Conservation (phyloP, 2,329 filamentous ascomycete species). For the Fusarium pseudonygamai region DNA sequence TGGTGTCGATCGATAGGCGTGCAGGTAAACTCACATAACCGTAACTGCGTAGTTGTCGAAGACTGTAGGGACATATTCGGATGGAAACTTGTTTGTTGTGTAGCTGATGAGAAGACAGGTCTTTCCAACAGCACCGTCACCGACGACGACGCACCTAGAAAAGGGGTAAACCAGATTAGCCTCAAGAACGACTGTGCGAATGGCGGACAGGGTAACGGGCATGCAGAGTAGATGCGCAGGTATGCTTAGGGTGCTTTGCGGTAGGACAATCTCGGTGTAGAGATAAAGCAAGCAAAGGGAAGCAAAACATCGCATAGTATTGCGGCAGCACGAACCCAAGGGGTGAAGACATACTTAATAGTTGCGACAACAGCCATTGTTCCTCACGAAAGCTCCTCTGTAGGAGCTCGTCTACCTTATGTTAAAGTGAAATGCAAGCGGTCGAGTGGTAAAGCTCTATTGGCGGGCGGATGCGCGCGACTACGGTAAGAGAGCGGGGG, state of each 20-base stretch:
- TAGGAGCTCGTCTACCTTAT: slow-evolving; percentile 49
- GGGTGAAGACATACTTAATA: slow-evolving; percentile 64
- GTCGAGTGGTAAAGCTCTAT: slow-evolving; percentile 39
- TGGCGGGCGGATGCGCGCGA: slow-evolving; percentile 37
- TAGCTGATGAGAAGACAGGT: slow-evolving; percentile 99
- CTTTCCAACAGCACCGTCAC: slow-evolving; percentile 99
- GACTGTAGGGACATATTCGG: slow-evolving; percentile 98
- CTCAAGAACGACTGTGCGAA: not conserved
- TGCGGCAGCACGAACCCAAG: slow-evolving; percentile 11
- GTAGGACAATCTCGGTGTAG: slow-evolving; percentile 1
- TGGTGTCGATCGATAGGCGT: slow-evolving; percentile 25
- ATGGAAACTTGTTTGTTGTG: slow-evolving; percentile 99
- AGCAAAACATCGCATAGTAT: not conserved
- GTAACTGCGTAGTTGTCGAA: slow-evolving; percentile 99
- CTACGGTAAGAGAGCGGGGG: slow-evolving; percentile 33
- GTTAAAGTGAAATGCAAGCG: slow-evolving; percentile 34
- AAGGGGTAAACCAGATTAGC: slow-evolving; percentile 36
- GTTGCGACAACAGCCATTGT: slow-evolving; percentile 70
- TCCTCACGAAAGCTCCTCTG: slow-evolving; percentile 50
- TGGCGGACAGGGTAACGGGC: not conserved
- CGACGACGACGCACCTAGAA: slow-evolving; percentile 93
- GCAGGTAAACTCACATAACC: slow-evolving; percentile 82
- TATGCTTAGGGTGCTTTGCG: not conserved
- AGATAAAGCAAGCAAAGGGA: slow-evolving; percentile 1
- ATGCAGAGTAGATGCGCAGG: slow-evolving; percentile 31